phyloP scores from a whole-genome alignment of 2,329 filamentous ascomycete species.

The Periconia macrospinosa region DNA sequence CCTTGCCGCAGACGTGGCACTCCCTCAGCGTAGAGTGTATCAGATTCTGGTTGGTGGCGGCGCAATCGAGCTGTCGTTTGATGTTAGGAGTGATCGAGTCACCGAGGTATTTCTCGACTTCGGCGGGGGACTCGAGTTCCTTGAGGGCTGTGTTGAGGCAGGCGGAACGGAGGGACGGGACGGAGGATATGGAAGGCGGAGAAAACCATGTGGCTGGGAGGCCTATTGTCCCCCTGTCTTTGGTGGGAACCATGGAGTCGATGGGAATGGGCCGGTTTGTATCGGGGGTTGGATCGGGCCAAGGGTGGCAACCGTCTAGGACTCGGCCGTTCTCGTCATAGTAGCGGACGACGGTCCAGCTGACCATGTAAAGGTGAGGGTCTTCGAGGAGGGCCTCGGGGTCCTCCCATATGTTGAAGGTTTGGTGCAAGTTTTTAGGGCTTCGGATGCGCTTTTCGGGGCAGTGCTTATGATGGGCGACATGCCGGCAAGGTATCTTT shows the following conservation, averaged over 20 bases:
- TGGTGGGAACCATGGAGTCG: constrained; percentile 10
- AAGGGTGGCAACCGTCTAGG: constrained; percentile 6
- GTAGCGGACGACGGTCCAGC: constrained; percentile 8
- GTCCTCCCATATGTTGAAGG: background rate
- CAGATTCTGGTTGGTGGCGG: background rate
- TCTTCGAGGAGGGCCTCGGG: too few species aligned
- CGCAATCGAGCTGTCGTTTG: background rate
- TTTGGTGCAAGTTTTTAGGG: too few species aligned
- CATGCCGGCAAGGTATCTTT: background rate
- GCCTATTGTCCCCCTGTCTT: constrained; percentile 20
- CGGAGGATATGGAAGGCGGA: constrained; percentile 12
- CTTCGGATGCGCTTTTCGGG: background rate
- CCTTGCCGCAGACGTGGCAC: constrained; percentile 29
- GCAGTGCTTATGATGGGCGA: background rate
- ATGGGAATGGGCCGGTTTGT: background rate
- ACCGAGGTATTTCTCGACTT: background rate
- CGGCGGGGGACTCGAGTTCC: background rate
- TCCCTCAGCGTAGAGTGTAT: constrained; percentile 13
- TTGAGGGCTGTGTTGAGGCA: constrained; percentile 4
- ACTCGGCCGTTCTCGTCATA: constrained; percentile 21
- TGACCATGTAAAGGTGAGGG: too few species aligned
- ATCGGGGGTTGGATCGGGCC: background rate
- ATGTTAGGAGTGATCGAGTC: background rate
- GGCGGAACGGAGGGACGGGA: constrained; percentile 18
- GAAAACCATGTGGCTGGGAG: constrained; percentile 18